Percentiles rank a stretch among this genome's conserved stretches.
Conservation (phyloP, 2,329 filamentous ascomycete species). For the Diplodia sapinea region DNA sequence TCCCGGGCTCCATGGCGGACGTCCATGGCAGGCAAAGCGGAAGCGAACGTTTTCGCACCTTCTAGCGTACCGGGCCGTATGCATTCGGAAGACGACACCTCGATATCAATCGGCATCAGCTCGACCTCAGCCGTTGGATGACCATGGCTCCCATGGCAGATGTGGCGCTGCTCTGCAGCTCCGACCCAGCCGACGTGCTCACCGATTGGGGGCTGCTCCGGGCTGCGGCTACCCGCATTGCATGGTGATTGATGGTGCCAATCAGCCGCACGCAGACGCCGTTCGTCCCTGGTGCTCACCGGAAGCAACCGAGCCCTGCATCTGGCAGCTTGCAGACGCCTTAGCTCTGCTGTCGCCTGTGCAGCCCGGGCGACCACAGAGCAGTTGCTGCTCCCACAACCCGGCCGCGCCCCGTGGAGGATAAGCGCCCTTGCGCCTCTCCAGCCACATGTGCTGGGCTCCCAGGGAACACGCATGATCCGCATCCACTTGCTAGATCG, state of each 20-base stretch:
- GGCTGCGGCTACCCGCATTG: conserved; percentile 28
- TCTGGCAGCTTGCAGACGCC: conserved; percentile 6
- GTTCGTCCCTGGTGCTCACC: conserved; percentile 25
- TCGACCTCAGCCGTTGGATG: conserved; percentile 23
- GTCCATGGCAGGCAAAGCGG: conserved; percentile 2
- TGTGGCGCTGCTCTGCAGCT: conserved; percentile 2
- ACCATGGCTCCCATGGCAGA: conserved; percentile 17
- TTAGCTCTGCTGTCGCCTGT: conserved; percentile 12
- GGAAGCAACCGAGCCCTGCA: conserved; percentile 32
- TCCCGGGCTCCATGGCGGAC: conserved; percentile 12
- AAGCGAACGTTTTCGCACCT: conserved; percentile 31
- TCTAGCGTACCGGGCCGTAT: conserved; percentile 21
- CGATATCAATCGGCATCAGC: conserved; percentile 18
- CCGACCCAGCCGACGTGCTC: conserved; percentile 15
- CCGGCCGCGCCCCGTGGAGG: conserved; percentile 17
- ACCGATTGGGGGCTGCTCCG: conserved; percentile 14
- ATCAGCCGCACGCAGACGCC: conserved; percentile 31
- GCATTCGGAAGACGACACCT: conserved; percentile 16
- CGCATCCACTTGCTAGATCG: conserved; percentile 29
- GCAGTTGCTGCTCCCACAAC: conserved; percentile 12
- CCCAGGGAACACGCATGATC: conserved; percentile 27
- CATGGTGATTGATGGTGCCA: conserved; percentile 27
- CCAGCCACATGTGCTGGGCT: conserved; percentile 29
- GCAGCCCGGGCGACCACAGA: conserved; percentile 15
- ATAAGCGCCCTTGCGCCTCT: conserved; percentile 29